These are phyloP conservation scores for Populus simonii DNA, from an alignment of 345 rosid species.

Conservation along the genomic window DNA sequence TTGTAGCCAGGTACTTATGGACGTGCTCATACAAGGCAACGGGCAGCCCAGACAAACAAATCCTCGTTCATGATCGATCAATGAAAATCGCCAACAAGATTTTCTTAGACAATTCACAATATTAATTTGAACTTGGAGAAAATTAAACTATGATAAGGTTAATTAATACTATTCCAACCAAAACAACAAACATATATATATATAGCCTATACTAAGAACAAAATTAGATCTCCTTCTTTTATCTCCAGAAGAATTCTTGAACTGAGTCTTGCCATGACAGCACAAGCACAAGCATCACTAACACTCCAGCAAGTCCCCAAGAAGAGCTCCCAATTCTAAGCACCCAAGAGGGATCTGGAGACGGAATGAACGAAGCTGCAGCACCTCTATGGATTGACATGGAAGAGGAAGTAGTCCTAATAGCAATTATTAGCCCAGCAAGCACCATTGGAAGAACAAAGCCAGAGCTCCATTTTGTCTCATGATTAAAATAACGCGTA, in stretches of 20 bases:
- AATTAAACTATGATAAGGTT: too few relatives aligned
- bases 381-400: slow-evolving; percentile 5
- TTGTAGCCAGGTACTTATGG: too few relatives aligned
- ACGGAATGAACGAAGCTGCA: slow-evolving; percentile 22
- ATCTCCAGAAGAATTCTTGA: slow-evolving; percentile 53
- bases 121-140: too few relatives aligned
- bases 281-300: slow-evolving; percentile 54
- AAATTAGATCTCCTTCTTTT: background rate
- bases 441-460: slow-evolving; percentile 57
- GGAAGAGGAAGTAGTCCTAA: slow-evolving; percentile 39
- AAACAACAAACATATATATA: too few relatives aligned
- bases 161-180: too few relatives aligned
- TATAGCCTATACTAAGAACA: background rate
- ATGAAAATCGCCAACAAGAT: too few relatives aligned
- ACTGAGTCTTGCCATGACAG: slow-evolving; percentile 57
- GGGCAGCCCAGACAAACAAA: too few relatives aligned
- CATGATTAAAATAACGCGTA: slow-evolving; percentile 12
- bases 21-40: too few relatives aligned
- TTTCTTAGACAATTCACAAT: too few relatives aligned
- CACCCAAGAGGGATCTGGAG: slow-evolving; percentile 51
- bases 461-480: slow-evolving; percentile 40
- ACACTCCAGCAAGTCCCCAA: slow-evolving; percentile 57
- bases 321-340: slow-evolving; percentile 56
- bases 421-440: slow-evolving; percentile 54
- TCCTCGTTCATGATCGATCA: too few relatives aligned